A percentile compares a stretch with the other conserved stretches of the same genome.
These are phyloP conservation scores for Candida pseudocylindracea DNA, from an alignment of 1,139 yeast species.

Conservation along the genomic window DNA sequence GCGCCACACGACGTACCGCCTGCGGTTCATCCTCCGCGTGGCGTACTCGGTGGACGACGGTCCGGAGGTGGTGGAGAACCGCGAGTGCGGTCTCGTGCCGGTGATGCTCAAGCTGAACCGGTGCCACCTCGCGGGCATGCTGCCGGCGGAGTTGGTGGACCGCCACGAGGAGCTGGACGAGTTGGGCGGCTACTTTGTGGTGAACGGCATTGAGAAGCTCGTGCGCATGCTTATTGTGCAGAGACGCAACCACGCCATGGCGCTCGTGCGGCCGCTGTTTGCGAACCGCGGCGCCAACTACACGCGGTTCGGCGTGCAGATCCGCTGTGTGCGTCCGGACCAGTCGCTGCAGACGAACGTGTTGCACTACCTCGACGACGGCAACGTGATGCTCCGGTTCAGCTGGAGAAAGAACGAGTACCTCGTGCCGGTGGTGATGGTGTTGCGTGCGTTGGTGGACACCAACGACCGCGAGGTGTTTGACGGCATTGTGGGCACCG, in stretches of 20 bases:
- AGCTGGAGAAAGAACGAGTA: constrained; percentile 96
- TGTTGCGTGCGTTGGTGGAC: constrained; percentile 73
- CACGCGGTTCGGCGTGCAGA: constrained; percentile 80
- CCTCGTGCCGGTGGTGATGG: constrained; percentile 81
- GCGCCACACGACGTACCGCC: constrained; percentile 56
- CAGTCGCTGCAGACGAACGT: constrained; percentile 96
- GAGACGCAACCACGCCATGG: constrained; percentile 96
- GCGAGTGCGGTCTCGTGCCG: constrained; percentile 88
- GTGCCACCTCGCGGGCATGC: constrained; percentile 69
- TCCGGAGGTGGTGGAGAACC: constrained; percentile 56
- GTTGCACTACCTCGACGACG: constrained; percentile 83
- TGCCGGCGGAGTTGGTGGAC: constrained; percentile 63
- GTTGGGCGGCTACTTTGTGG: constrained; percentile 88
- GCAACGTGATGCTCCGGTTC: constrained; percentile 88
- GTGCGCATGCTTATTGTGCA: constrained; percentile 96
- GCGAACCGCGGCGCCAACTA: constrained; percentile 86
- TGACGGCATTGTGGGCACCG: constrained; percentile 89
- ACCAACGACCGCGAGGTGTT: constrained; percentile 89
- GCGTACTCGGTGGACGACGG: constrained; percentile 76
- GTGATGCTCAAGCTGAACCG: constrained; percentile 77
- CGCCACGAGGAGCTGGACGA: constrained; percentile 87
- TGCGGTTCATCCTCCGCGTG: constrained; percentile 54
- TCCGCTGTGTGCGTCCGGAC: constrained; percentile 86
- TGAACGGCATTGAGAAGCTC: constrained; percentile 90
- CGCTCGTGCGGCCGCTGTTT: constrained; percentile 85